Percentiles rank a stretch among this genome's conserved stretches.
Conservation (phyloP, 345 rosid species). For the Capsella bursapastoris region DNA sequence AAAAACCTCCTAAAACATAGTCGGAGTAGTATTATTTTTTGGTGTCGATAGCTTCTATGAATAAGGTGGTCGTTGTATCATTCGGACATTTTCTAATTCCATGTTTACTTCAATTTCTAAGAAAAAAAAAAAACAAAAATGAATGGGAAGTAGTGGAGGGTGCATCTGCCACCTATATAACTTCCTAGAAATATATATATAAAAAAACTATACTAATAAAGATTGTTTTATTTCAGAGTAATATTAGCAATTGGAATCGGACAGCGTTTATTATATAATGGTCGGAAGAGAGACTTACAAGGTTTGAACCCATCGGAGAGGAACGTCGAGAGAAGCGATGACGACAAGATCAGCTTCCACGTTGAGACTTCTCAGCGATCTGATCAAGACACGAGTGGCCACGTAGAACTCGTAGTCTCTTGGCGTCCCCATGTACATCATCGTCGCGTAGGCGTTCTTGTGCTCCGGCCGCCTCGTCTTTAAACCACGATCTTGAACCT, state of each 20-base stretch:
- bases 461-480: slow-evolving; percentile 49
- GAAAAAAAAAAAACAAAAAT: background rate
- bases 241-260: slow-evolving; percentile 1
- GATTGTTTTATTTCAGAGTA: no score
- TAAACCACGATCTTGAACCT: slow-evolving; percentile 19
- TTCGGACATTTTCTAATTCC: background rate
- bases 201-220: no score
- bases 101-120: background rate
- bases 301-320: slow-evolving; percentile 83
- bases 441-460: slow-evolving; percentile 90
- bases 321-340: slow-evolving; percentile 95
- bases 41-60: background rate
- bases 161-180: background rate
- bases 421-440: slow-evolving; percentile 99
- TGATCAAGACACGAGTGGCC: slow-evolving; percentile 89
- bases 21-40: background rate
- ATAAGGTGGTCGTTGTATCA: background rate
- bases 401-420: slow-evolving; percentile 98
- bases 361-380: slow-evolving; percentile 62
- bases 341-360: slow-evolving; percentile 96
- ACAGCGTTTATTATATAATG: slow-evolving; percentile 8
- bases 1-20: background rate
- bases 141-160: background rate
- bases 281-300: slow-evolving; percentile 60
- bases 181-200: no score